These are phyloP conservation scores for Eruca vesicaria DNA, from an alignment of 441 rosid genomes.

Conservation along the genomic window DNA sequence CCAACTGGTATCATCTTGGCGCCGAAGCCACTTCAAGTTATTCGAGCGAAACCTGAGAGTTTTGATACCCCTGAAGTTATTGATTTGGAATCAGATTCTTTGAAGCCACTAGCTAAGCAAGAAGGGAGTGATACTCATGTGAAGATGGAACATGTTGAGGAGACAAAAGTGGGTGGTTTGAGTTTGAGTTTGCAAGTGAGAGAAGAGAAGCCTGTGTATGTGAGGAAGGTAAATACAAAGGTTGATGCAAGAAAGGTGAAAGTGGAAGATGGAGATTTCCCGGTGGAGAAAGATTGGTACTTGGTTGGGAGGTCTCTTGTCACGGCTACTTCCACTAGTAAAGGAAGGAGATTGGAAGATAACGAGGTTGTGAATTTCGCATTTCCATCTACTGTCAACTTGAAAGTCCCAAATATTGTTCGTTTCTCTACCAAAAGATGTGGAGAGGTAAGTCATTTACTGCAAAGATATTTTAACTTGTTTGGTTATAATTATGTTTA, in stretches of 20 bases:
- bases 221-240: slow-evolving; percentile 10
- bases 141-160: slow-evolving; percentile 12
- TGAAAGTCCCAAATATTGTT: slow-evolving; percentile 47
- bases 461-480: neutral
- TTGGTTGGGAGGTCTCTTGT: slow-evolving; percentile 59
- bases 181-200: neutral
- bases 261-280: slow-evolving; percentile 53
- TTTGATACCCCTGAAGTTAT: neutral
- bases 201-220: slow-evolving; percentile 26
- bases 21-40: neutral
- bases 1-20: neutral
- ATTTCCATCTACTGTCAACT: slow-evolving; percentile 27
- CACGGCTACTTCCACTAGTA: slow-evolving; percentile 51
- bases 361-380: slow-evolving; percentile 55
- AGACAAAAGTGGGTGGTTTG: slow-evolving; percentile 5
- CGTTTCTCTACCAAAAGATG: slow-evolving; percentile 60
- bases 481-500: no score
- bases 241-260: slow-evolving; percentile 24
- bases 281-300: slow-evolving; percentile 52
- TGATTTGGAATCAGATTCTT: neutral
- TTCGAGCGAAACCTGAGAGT: slow-evolving; percentile 1
- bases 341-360: slow-evolving; percentile 58
- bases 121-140: neutral
- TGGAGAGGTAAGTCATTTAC: slow-evolving; percentile 50
- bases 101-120: neutral